Conservation (phyloP, 768 basidiomycete species). For the Russula foetens region DNA sequence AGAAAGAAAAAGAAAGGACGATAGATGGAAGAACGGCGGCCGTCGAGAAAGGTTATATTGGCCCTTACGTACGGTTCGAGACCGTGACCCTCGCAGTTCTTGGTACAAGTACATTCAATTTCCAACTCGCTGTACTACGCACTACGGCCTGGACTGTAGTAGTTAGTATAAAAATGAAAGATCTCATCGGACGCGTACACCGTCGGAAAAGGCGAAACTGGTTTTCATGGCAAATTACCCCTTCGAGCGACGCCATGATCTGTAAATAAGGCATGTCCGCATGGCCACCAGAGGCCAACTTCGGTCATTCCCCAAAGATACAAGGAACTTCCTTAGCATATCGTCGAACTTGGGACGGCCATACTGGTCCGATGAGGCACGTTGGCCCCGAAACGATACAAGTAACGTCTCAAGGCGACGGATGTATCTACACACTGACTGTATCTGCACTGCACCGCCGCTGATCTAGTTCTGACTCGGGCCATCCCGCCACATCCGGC, state of each 20-base stretch:
- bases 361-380: not conserved
- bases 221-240: slow-evolving; percentile 9
- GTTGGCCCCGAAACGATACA: not conserved
- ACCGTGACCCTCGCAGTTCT: not conserved
- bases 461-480: slow-evolving; percentile 10
- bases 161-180: not conserved
- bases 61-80: not conserved
- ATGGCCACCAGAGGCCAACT: not conserved
- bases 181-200: not conserved
- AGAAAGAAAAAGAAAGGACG: not conserved
- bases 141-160: not conserved
- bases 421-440: not conserved
- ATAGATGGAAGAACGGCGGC: not conserved
- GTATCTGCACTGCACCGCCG: slow-evolving; percentile 12
- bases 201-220: not conserved
- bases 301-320: not conserved
- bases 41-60: not conserved
- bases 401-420: not conserved
- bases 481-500: not conserved
- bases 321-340: not conserved
- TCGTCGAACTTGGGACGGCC: not conserved
- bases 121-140: not conserved
- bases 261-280: not conserved
- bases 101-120: not conserved
- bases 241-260: not conserved